These are phyloP conservation scores for Fusarium xyrophilum DNA, from an alignment of 2,329 filamentous ascomycete genomes.

Conservation along the genomic window DNA sequence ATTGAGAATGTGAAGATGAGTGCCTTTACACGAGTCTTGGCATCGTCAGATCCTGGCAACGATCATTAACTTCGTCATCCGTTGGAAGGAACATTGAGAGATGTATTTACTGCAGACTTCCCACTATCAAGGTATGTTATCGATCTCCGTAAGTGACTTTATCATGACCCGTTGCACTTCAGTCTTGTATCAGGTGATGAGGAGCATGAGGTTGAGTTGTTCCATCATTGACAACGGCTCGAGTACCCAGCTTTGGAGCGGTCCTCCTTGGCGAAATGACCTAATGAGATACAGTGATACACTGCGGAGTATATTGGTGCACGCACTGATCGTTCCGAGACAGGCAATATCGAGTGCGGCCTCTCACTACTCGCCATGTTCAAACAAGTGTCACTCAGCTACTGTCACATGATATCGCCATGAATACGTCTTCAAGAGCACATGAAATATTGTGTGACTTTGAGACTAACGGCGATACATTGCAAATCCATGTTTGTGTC, in stretches of 20 bases:
- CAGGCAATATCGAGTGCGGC: background rate
- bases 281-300: background rate
- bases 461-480: background rate
- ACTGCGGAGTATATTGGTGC: background rate
- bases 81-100: background rate
- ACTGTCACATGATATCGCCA: background rate
- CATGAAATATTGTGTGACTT: background rate
- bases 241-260: background rate
- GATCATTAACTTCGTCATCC: background rate
- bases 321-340: background rate
- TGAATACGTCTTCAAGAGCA: background rate
- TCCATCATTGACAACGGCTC: background rate
- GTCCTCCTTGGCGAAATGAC: background rate
- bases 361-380: background rate
- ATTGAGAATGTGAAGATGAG: background rate
- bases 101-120: background rate
- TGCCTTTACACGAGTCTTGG: background rate
- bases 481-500: background rate
- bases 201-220: background rate
- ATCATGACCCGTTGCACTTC: background rate
- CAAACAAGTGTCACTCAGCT: background rate
- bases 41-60: background rate
- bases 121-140: too few species aligned
- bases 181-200: background rate
- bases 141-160: background rate